Base-by-base conservation (phyloP, 495 filamentous ascomycete species). In the Arthonia radiata region DNA sequence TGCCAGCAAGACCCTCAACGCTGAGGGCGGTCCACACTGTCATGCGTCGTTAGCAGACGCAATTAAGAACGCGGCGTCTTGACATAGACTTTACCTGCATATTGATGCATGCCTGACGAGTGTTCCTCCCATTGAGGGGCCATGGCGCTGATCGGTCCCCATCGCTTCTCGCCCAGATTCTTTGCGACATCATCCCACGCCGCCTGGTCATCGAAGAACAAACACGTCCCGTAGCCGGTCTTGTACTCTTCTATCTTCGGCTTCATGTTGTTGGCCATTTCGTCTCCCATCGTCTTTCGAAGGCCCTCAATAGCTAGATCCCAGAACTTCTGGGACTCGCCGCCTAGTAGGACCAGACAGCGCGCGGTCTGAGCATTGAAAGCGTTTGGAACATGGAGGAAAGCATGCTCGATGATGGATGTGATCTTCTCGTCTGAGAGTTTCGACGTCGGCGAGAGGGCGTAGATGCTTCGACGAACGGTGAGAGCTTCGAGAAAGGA, bases 361-460 rank as follows among this genome's bases (percentile, higher is more conserved):
- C 68, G 64, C 38, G 64, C 57, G 39, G 49, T 53, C 50, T 74
- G 68, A 24, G 57, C 61, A 59, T 74, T 74, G 64, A 71, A 74
- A 39, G 54, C 57, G 19, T 45, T 53, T 11, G 67, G 68, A 17
- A 57, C 45, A 41, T 71, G 54, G 26, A 54, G 48, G 29, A 71
- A 34, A 23, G 48, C 43, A 24, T 61, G 42, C 35, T 52, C 50
- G 37, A 65, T 50, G 40, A 72, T 56, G 34, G 64, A 53, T 34
- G 56, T 42, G 48, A 75, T 53, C 36, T 50, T 50, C 11, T 47
- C 43, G 33, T 57, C 49, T 31, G 53, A 32, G 43, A 71, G 49
- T 14, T 53, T 44, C 31, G 61, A 44, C 14, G 56, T 47, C 41
- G 64, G 65, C 50, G 50, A 57, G 23, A 75, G 53, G 13, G 41